A percentile compares a stretch with the other conserved stretches of the same genome.
Conservation (phyloP, 2,329 filamentous ascomycete genomes). For the Phialocephala sp. region DNA sequence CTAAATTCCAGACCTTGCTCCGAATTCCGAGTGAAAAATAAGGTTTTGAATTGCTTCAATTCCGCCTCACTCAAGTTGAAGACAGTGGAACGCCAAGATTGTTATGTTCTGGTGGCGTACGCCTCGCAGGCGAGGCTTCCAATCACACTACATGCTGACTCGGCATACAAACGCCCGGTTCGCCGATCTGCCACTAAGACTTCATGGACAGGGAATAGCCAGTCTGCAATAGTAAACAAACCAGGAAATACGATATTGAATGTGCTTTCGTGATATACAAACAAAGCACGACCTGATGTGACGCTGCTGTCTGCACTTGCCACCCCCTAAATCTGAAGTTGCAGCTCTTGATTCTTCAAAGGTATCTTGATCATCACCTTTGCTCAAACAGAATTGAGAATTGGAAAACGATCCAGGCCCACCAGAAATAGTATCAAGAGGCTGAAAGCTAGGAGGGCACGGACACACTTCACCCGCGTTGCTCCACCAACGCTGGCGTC, state of each 20-base stretch:
- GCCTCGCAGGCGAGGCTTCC: neutral
- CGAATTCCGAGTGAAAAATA: neutral
- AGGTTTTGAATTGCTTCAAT: neutral
- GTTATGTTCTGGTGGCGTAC: neutral
- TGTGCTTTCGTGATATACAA: slow-evolving; percentile 4
- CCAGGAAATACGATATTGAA: slow-evolving; percentile 11
- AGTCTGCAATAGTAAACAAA: slow-evolving; percentile 9
- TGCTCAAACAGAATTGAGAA: neutral
- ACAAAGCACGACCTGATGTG: slow-evolving; percentile 2
- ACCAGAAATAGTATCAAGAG: slow-evolving; percentile 1
- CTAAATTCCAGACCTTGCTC: neutral
- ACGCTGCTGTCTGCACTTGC: neutral
- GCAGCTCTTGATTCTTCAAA: too few relatives aligned
- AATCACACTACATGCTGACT: neutral
- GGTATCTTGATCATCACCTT: neutral
- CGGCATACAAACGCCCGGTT: neutral
- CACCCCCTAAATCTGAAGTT: neutral
- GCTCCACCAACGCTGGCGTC: slow-evolving; percentile 8
- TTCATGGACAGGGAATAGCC: neutral
- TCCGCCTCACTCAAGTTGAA: neutral
- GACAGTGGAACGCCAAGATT: neutral
- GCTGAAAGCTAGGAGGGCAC: neutral
- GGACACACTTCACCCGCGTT: neutral
- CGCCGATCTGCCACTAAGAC: slow-evolving; percentile 1
- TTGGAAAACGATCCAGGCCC: neutral